phyloP scores from a whole-genome alignment of 2,329 filamentous ascomycete genomes.

The Talaromyces sp. region DNA sequence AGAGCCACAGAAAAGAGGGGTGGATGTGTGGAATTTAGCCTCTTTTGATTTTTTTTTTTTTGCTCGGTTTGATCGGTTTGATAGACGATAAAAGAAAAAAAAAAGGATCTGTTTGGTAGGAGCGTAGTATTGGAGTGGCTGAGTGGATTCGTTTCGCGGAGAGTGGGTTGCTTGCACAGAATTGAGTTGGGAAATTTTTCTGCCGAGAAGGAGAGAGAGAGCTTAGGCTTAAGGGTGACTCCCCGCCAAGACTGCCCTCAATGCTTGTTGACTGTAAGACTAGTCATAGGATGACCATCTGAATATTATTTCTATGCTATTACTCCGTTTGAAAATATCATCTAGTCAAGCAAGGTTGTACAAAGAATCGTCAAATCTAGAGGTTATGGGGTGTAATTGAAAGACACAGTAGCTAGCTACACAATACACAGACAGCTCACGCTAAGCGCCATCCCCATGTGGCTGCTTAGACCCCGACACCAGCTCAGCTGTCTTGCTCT shows the following conservation, averaged over 20 bases:
- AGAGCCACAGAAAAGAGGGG: background rate
- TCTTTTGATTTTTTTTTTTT: background rate
- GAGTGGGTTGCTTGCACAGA: background rate
- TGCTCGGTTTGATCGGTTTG: constrained; percentile 15
- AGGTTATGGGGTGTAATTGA: background rate
- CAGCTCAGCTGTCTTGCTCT: background rate
- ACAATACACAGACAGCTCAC: background rate
- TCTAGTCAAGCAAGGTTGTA: background rate
- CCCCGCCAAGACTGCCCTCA: background rate
- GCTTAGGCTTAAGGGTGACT: background rate
- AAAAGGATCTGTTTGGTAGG: background rate
- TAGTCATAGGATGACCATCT: background rate
- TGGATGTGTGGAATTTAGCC: background rate
- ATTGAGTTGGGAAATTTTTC: constrained; percentile 6
- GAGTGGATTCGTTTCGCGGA: constrained; percentile 13
- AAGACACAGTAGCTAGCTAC: no score
- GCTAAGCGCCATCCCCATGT: background rate
- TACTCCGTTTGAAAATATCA: background rate
- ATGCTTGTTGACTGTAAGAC: background rate
- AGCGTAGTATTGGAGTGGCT: constrained; percentile 1
- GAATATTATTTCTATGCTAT: background rate
- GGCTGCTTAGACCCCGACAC: constrained; percentile 5
- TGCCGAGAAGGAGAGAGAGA: background rate
- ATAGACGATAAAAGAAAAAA: constrained; percentile 18
- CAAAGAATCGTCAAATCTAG: background rate